These are phyloP conservation scores for Gossypioides kirkii DNA, from an alignment of 345 rosid species.

Conservation along the genomic window DNA sequence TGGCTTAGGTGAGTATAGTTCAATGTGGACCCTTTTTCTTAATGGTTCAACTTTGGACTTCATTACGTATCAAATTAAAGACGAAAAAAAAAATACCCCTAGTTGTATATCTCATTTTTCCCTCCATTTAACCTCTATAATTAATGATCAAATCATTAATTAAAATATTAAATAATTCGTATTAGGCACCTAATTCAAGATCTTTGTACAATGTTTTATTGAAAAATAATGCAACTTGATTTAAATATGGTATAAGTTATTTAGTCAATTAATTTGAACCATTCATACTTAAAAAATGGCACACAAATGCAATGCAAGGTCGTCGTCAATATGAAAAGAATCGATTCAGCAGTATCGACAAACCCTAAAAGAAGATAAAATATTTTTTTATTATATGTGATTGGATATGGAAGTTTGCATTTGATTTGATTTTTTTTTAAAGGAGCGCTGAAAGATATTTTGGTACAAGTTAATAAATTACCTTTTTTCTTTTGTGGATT, in stretches of 20 bases:
- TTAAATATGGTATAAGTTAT: not conserved
- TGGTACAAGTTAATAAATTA: no score
- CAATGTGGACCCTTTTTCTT: slow-evolving; percentile 27
- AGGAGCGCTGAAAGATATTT: no score
- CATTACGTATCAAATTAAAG: not conserved
- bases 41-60: slow-evolving; percentile 9
- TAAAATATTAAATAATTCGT: not conserved
- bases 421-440: no score
- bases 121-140: not conserved
- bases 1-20: slow-evolving; percentile 30
- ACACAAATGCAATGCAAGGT: no score
- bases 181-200: not conserved
- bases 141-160: not conserved
- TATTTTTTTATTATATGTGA: no score
- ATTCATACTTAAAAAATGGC: no score
- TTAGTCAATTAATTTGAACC: no score
- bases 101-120: not conserved
- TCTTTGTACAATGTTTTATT: not conserved
- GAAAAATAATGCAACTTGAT: not conserved
- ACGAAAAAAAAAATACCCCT: not conserved
- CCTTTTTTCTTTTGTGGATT: no score
- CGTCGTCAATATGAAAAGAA: no score
- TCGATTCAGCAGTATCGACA: no score
- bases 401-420: no score
- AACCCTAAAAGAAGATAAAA: no score